Conservation (phyloP, 2,329 filamentous ascomycete genomes). For the Nemania sp. region DNA sequence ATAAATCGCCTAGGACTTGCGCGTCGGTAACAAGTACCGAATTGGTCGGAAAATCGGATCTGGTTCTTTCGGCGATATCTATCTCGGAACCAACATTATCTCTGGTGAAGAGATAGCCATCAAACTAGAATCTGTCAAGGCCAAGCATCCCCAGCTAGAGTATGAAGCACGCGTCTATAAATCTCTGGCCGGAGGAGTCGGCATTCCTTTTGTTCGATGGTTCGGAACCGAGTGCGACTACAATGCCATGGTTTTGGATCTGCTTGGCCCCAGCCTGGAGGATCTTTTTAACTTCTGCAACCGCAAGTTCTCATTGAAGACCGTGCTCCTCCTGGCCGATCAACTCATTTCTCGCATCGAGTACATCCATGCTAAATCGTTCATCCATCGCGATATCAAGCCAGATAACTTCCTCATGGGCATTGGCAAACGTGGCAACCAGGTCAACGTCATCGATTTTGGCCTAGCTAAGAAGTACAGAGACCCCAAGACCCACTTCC, state of each 20-base stretch:
- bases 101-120: conserved; percentile 99
- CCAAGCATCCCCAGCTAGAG: conserved; percentile 97
- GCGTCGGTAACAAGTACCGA: conserved; percentile 99
- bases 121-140: conserved; percentile 99
- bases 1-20: conserved; percentile 72
- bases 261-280: conserved; percentile 92
- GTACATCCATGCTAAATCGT: conserved; percentile 99
- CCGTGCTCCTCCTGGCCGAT: conserved; percentile 91
- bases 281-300: conserved; percentile 99
- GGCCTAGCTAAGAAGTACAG: conserved; percentile 99
- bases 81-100: conserved; percentile 99
- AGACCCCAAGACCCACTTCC: conserved; percentile 99
- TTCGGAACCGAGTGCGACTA: conserved; percentile 99
- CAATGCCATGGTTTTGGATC: conserved; percentile 98
- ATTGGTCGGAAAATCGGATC: conserved; percentile 99
- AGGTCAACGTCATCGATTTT: conserved; percentile 99
- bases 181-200: conserved; percentile 90
- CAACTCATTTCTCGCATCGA: conserved; percentile 99
- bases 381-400: conserved; percentile 99
- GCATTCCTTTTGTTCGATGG: conserved; percentile 98
- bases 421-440: conserved; percentile 97
- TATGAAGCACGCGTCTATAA: conserved; percentile 96
- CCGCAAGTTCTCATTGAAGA: conserved; percentile 99
- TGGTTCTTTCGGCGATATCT: conserved; percentile 97
- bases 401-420: conserved; percentile 99